A percentile compares a stretch with the other conserved stretches of the same genome.
Evolutionary conservation across 352 stramenopile genomes (phyloP).

Genomic region (Globisporangium apiculatum): DNA sequence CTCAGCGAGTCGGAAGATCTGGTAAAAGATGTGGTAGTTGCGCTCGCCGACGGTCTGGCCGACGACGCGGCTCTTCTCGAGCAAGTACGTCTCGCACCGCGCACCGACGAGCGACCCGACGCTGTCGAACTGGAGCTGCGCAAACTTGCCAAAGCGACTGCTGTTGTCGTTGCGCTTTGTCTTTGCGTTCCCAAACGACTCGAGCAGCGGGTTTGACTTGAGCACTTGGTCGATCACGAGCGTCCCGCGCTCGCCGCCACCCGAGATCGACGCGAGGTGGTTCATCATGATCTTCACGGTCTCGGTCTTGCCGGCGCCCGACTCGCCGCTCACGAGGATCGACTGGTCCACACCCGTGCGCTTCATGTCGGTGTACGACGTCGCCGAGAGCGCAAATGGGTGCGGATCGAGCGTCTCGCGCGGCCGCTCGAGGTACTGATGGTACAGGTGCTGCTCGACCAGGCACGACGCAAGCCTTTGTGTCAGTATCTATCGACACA

Average conservation of each 20-base stretch:
- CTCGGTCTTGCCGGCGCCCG: slow-evolving; percentile 89
- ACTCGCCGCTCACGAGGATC: slow-evolving; percentile 83
- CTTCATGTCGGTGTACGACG: slow-evolving; percentile 71
- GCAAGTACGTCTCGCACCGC: slow-evolving; percentile 89
- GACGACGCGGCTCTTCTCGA: slow-evolving; percentile 95
- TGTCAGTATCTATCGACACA: background rate
- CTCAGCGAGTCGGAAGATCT: slow-evolving; percentile 74
- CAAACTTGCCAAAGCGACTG: slow-evolving; percentile 76
- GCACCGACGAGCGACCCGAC: slow-evolving; percentile 56
- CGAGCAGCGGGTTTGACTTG: slow-evolving; percentile 66
- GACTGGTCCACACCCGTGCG: slow-evolving; percentile 69
- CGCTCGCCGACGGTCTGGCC: slow-evolving; percentile 87
- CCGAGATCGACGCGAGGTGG: slow-evolving; percentile 71
- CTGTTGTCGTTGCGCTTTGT: slow-evolving; percentile 84
- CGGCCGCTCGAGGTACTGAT: slow-evolving; percentile 48
- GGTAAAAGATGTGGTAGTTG: slow-evolving; percentile 99
- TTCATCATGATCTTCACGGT: slow-evolving; percentile 91
- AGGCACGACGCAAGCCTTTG: background rate
- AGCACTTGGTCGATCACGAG: slow-evolving; percentile 77
- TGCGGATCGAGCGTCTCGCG: slow-evolving; percentile 53
- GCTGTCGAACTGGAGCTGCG: slow-evolving; percentile 68
- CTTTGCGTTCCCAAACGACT: slow-evolving; percentile 78
- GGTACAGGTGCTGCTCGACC: slow-evolving; percentile 34
- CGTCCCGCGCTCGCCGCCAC: slow-evolving; percentile 52
- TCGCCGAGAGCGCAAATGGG: slow-evolving; percentile 63